Base-by-base conservation (phyloP, 202 grass and related monocot species). In the Elaeis oleifera region DNA sequence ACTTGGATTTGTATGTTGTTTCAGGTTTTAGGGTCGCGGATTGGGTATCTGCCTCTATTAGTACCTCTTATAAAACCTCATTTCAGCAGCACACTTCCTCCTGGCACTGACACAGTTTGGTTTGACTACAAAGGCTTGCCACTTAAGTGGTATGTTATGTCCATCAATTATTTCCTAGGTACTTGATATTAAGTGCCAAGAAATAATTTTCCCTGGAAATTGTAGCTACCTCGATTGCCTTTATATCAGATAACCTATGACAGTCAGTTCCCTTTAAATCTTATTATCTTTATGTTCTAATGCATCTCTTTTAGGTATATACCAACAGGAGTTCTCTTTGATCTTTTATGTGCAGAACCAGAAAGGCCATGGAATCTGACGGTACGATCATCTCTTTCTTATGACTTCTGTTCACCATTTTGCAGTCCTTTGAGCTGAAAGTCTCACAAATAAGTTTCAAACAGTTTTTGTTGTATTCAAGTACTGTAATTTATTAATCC, bases 291-390 rank as follows among this genome's bases (percentile, higher is more conserved):
- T 57, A 25, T 6, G 21, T 75, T 64, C 1, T 44, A 44, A 44
- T 44, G 36, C 36, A 44, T 44, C 4, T 27, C 51, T 80, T 51
- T 26, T 89, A 99, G 94, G 94, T 86, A 92, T 70, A 68, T 99
- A 70, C 94, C 94, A 21, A 87, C 80, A 72, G 94, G 94, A 66
- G 94, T 94, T 84, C 82, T 99, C 61, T 94, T 94, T 36, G 94
- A 99, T 64, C 80, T 99, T 84, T 62, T 99, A 68, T 99, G 85
- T 15, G 85, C 85, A n/a, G 94, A 99, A 53, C 88, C 88, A 52
- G 88, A 99, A 89, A 81, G 88, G 49, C 94, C 94, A 36, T 99
- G 94, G 94, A 99, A 99, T 69, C 65, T 99, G 76, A 94, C 74
- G 51, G 94, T 99, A 84, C 82, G 84, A 19, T 5, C 21, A 49